Base-by-base conservation (phyloP, 768 basidiomycete genomes). In the Amanita exitialis region DNA sequence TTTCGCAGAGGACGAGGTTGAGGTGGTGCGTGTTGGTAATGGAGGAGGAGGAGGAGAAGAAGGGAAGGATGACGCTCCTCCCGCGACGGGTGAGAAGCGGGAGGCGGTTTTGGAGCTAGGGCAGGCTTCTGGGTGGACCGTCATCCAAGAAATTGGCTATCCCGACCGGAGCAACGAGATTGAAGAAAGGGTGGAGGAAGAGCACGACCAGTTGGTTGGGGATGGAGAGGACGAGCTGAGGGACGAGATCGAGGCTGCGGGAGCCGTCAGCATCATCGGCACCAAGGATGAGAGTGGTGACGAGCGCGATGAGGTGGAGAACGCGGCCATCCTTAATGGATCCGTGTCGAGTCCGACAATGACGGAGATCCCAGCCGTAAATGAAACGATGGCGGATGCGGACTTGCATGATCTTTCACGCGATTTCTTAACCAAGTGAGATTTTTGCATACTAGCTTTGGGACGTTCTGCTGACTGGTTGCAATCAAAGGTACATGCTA, bases 51-150 rank as follows among this genome's bases (percentile, higher is more conserved):
- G 15, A 28, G 36, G 8, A 9, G 37, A 30, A 5, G 28, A 23
- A 7, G 39, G 12, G 28, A 30, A 7, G 23, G 38, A 49, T 16
- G 35, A 9, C 1, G 38, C 23, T n/a, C 9, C 21, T 7, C n/a
- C n/a, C n/a, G n/a, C n/a, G n/a, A n/a, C n/a, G n/a, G n/a, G n/a
- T n/a, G n/a, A n/a, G n/a, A n/a, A n/a, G n/a, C n/a, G n/a, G n/a
- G n/a, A n/a, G n/a, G 20, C 12, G 23, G 25, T 7, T 5, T 9
- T 36, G 23, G 36, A 7, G 20, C 2, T 38, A 12, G 36, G 20
- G 3, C 13, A 48, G 15, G 36, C 35, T n/a, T 44, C 43, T 10
- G 47, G 47, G 21, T 48, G 47, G 47, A 48, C 47, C 3, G 47
- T 38, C 4, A 48, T 48, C 16, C 21, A 38, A 18, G 21, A 37